phyloP scores from a whole-genome alignment of 2,329 filamentous ascomycete genomes.

The Teratosphaeria zuluensis region DNA sequence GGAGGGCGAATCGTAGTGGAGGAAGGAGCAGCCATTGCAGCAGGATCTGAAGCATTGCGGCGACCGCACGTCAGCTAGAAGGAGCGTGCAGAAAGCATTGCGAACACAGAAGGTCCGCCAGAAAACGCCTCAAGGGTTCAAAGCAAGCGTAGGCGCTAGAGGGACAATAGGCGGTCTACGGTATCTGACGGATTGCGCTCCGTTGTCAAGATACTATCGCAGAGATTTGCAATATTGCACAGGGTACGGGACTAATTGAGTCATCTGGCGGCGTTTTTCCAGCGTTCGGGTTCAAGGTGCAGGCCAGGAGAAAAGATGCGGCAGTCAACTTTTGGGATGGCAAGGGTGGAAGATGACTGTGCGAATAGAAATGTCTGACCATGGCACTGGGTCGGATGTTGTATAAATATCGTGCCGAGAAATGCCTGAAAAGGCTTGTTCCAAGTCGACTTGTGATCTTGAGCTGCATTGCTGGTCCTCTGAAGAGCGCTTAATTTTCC shows the following conservation, averaged over 20 bases:
- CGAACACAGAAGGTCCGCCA: neutral
- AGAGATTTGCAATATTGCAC: neutral
- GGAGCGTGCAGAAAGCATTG: neutral
- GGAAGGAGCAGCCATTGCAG: neutral
- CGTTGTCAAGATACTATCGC: neutral
- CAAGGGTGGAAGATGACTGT: neutral
- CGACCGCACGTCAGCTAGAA: neutral
- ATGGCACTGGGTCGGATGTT: neutral
- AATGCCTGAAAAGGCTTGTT: neutral
- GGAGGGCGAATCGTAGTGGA: conserved; percentile 16
- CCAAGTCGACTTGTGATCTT: neutral
- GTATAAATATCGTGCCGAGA: neutral
- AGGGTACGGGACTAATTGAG: neutral
- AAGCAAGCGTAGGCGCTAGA: neutral
- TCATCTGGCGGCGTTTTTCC: neutral
- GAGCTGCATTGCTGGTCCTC: neutral
- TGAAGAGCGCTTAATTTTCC: neutral
- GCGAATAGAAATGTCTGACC: neutral
- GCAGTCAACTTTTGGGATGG: neutral
- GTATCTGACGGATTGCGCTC: neutral
- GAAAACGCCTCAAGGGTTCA: neutral
- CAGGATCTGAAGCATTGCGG: neutral
- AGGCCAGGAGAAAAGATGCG: neutral
- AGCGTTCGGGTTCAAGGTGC: neutral
- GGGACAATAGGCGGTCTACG: neutral